Base-by-base conservation (phyloP, 2,329 filamentous ascomycete species). In the Berkeleyomyces rouxiae region DNA sequence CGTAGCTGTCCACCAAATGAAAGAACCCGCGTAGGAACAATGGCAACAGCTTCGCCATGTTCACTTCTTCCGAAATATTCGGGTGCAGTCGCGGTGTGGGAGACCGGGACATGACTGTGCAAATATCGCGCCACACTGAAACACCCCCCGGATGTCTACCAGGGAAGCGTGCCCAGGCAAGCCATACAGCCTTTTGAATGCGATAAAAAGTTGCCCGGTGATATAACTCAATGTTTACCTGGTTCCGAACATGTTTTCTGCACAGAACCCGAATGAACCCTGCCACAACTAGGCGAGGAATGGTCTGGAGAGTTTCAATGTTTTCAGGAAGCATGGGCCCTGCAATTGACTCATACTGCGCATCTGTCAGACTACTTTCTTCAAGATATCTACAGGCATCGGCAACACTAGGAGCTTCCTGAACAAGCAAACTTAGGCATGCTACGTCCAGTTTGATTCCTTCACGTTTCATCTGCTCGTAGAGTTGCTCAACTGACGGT, bases 401-500 rank as follows among this genome's bases (percentile, higher is more conserved):
- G 23, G 53, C 46, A 9, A 65, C 61, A 10, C 55, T 77, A 1
- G 70, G 67, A 0, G 84, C 79, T 66, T 82, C 74, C 3, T 74
- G 71, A 1, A 90, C 67, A 1, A 90, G 73, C 16, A 82, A 77
- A 2, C 73, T 72, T 6, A 88, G 75, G 36, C 79, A 81, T 47
- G 73, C 70, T 0, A 75, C 76, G 3, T 72, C 69, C 0, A 83
- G 80, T 5, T 69, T 71, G 23, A 85, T 69, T 0, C 77, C 76
- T 1, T 75, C 73, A 1, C 68, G 69, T 10, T 73, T 69, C 82
- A 90, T 87, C 49, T 77, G 74, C 9, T 75, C 69, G 64, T 85
- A 86, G 3, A 91, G 74, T 59, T 80, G 75, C 3, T 77, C 72
- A 9, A 83, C 72, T 1, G 75, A 78, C 1, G 87, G 87, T 0